Conservation (phyloP, 2,329 filamentous ascomycete species). For the Cladosporium phlei region DNA sequence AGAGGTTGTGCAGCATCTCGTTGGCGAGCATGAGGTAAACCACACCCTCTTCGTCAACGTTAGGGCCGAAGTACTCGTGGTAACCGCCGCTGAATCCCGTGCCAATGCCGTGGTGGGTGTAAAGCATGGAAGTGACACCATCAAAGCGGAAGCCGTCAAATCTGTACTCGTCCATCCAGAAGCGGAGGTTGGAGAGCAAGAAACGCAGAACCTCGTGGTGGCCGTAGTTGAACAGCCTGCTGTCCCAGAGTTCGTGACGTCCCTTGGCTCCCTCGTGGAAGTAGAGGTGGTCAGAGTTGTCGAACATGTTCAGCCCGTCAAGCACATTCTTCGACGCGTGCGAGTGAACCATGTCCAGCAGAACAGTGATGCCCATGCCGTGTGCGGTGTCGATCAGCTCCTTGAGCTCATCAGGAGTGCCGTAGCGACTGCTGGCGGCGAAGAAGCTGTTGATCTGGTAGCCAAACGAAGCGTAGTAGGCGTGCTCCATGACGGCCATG, state of each 20-base stretch:
- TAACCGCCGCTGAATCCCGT: constrained; percentile 98
- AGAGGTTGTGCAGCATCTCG: constrained; percentile 87
- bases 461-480: constrained; percentile 97
- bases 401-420: constrained; percentile 88
- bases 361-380: constrained; percentile 79
- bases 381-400: constrained; percentile 95
- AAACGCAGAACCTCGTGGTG: constrained; percentile 94
- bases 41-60: constrained; percentile 87
- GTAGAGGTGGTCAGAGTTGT: constrained; percentile 90
- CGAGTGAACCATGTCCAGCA: constrained; percentile 94
- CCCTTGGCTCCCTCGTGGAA: constrained; percentile 86
- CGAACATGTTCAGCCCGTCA: constrained; percentile 92
- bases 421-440: constrained; percentile 91
- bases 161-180: constrained; percentile 98
- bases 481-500: constrained; percentile 99
- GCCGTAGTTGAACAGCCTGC: constrained; percentile 94
- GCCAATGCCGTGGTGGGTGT: constrained; percentile 91
- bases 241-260: constrained; percentile 91
- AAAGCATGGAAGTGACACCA: constrained; percentile 97
- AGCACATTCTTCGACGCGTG: constrained; percentile 97
- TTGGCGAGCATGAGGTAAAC: constrained; percentile 96
- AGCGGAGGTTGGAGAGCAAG: constrained; percentile 86
- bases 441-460: constrained; percentile 99
- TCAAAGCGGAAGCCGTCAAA: constrained; percentile 99
- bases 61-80: constrained; percentile 90